A percentile compares a stretch with the other conserved stretches of the same genome.
phyloP scores from a whole-genome alignment of 2,329 filamentous ascomycete species.

The Lachnellula cervina region DNA sequence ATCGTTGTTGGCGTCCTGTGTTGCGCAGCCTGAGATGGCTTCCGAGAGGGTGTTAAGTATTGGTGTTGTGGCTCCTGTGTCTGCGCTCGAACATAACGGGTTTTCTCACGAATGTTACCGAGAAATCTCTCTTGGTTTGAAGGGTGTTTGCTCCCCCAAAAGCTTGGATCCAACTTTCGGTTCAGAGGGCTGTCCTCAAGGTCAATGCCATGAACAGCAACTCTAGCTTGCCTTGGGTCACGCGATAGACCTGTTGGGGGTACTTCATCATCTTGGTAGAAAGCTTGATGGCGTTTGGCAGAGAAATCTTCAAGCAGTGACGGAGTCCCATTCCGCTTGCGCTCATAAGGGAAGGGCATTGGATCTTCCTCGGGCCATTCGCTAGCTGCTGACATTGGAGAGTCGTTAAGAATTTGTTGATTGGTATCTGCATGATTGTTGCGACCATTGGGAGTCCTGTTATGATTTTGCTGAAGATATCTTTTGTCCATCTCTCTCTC shows the following conservation, averaged over 20 bases:
- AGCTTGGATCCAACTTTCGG: too few species aligned
- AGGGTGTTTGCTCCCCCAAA: too few species aligned
- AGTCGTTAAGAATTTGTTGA: not conserved
- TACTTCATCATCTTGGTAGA: conserved; percentile 16
- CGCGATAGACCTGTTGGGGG: too few species aligned
- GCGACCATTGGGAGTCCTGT: not conserved
- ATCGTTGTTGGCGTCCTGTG: not conserved
- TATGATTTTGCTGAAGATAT: not conserved
- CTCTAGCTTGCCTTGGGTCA: too few species aligned
- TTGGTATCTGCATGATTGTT: not conserved
- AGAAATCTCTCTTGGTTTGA: too few species aligned
- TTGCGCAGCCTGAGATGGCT: not conserved
- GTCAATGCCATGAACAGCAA: too few species aligned
- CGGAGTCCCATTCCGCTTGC: conserved; percentile 42
- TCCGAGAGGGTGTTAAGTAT: not conserved
- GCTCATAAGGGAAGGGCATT: not conserved
- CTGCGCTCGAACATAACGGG: not conserved
- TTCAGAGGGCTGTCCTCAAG: too few species aligned
- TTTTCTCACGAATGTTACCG: not conserved
- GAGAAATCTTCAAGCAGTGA: conserved; percentile 30
- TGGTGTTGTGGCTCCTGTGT: not conserved
- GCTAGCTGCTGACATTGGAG: not conserved
- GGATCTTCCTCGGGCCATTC: not conserved
- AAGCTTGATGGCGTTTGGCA: conserved; percentile 1
- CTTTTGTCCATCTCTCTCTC: not conserved